Evolutionary conservation across 2,329 filamentous ascomycete genomes (phyloP), one percentile per base, ranked within the genome.

Genomic region (Aspergillus pseudoterreus): DNA sequence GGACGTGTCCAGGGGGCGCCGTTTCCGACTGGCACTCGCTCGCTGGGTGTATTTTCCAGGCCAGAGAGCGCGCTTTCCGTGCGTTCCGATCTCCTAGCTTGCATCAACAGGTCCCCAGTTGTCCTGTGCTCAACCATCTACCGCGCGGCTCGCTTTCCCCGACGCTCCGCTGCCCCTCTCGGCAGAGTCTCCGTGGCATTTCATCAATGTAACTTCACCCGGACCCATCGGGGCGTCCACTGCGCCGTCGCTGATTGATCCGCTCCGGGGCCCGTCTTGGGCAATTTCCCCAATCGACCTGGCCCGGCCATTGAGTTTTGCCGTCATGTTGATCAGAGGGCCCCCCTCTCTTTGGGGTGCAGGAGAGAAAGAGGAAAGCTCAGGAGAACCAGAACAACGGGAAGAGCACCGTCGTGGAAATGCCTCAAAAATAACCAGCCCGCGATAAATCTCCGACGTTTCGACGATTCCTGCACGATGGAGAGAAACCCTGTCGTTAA

Each of bases 1-100:
- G 61, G 59, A 61, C 55, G 49, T n/a, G 35, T 38, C 14, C 4
- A 17, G 35, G 35, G 35, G 35, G 11, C 8, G 35, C 35, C 15
- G 35, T 6, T 6, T 8, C 6, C n/a, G 35, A 38, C 35, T 38
- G 35, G 35, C 35, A 14, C 35, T 9, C 14, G 4, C 35, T 17
- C 14, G 14, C 35, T 8, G 14, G 35, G 35, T n/a, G 14, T 38
- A 38, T 38, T 11, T 38, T 38, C 11, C 35, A n/a, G 4, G 35
- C 15, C 27, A 10, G 22, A n/a, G 3, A 35, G 11, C 33, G 33
- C n/a, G 14, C 6, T 38, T 38, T 38, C 35, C 35, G 35, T 38
- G 4, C 35, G 2, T 17, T 17, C 35, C 35, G 35, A 38, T 17
- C 35, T 10, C 6, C 35, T 17, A 38, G 14, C 35, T n/a, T 11